A percentile compares a stretch with the other conserved stretches of the same genome.
These are phyloP conservation scores for Fagus sylvatica DNA, from an alignment of 306 rosid species.

Conservation along the genomic window DNA sequence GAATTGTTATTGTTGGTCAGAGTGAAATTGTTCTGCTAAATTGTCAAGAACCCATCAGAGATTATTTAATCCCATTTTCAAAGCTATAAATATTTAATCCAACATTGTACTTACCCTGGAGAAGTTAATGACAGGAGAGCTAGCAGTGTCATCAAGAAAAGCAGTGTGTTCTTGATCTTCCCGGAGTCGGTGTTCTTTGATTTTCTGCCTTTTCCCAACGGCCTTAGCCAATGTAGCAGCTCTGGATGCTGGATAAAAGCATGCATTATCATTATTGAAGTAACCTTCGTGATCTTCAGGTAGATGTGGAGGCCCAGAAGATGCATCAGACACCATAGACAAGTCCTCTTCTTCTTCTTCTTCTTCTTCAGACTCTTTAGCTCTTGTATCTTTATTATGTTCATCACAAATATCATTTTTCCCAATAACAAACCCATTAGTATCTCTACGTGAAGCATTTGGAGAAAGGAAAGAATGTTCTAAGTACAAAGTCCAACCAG, in stretches of 20 bases:
- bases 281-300: slow-evolving; percentile 39
- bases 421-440: slow-evolving; percentile 4
- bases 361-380: slow-evolving; percentile 8
- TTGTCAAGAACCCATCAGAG: slow-evolving; percentile 14
- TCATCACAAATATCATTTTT: slow-evolving; percentile 32
- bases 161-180: slow-evolving; percentile 41
- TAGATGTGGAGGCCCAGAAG: slow-evolving; percentile 98
- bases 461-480: slow-evolving; percentile 65
- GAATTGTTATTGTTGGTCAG: slow-evolving; percentile 52
- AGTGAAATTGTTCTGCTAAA: slow-evolving; percentile 51
- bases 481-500: slow-evolving; percentile 95
- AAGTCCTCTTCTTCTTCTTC: slow-evolving; percentile 72
- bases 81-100: not conserved
- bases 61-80: not conserved
- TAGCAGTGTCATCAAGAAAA: slow-evolving; percentile 88
- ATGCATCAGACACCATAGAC: slow-evolving; percentile 98
- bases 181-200: slow-evolving; percentile 33
- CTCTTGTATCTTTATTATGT: slow-evolving; percentile 23
- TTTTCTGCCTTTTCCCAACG: slow-evolving; percentile 45
- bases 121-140: slow-evolving; percentile 66
- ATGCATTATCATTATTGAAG: slow-evolving; percentile 42
- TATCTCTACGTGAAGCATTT: slow-evolving; percentile 38
- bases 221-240: slow-evolving; percentile 33
- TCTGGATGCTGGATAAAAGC: slow-evolving; percentile 42
- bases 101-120: slow-evolving; percentile 46